These are phyloP conservation scores for Candida broadrunensis DNA, from an alignment of 805 yeast genomes.

Conservation along the genomic window DNA sequence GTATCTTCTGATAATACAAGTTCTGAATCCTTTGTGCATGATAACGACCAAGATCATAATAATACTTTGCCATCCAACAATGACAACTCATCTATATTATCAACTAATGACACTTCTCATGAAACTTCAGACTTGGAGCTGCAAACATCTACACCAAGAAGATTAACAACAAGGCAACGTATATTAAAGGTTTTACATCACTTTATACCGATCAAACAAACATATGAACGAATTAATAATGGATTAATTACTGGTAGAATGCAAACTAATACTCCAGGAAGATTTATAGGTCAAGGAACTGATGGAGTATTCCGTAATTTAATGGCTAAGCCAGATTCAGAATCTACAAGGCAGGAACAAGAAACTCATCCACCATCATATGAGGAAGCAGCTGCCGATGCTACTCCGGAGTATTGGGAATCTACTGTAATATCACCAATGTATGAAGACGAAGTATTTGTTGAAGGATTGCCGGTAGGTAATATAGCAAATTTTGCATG, in stretches of 20 bases:
- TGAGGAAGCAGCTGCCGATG: conserved; percentile 92
- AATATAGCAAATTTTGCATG: conserved; percentile 83
- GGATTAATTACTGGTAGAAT: conserved; percentile 41
- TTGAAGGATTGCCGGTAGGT: conserved; percentile 96
- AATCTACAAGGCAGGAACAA: conserved; percentile 22
- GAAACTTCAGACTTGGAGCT: conserved; percentile 23
- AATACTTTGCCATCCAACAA: too few relatives aligned
- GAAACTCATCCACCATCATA: conserved; percentile 79
- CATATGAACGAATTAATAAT: conserved; percentile 40
- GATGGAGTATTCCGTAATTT: conserved; percentile 95
- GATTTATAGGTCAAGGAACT: conserved; percentile 44
- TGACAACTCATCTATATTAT: background rate
- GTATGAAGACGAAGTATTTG: conserved; percentile 84
- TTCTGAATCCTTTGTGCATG: too few relatives aligned
- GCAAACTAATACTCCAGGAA: conserved; percentile 42
- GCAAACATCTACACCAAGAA: conserved; percentile 15
- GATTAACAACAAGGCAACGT: conserved; percentile 27
- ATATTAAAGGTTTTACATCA: conserved; percentile 28
- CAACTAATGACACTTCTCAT: background rate
- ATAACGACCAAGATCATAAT: too few relatives aligned
- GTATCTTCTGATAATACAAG: background rate
- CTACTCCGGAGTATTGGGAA: conserved; percentile 97
- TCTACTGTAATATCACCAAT: conserved; percentile 75
- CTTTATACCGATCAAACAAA: conserved; percentile 37
- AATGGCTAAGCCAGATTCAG: conserved; percentile 80